A percentile compares a stretch with the other conserved stretches of the same genome.
These are phyloP conservation scores for Eucalyptus pumila DNA, from an alignment of 345 rosid species.

Conservation along the genomic window DNA sequence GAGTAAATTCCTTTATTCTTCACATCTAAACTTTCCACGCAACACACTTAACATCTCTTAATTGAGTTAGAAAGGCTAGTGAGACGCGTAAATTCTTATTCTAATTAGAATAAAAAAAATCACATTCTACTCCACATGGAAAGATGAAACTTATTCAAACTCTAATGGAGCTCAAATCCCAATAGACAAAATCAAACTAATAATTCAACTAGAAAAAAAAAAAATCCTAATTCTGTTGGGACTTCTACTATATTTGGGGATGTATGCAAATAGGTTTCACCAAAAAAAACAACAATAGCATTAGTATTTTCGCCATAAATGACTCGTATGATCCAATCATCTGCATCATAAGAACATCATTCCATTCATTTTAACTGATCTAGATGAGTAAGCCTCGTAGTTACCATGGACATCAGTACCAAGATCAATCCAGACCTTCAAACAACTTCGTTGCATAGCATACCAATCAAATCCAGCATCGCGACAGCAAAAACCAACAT, in stretches of 20 bases:
- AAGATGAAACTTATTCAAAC: neutral
- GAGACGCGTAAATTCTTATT: neutral
- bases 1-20: neutral
- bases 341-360: neutral
- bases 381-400: neutral
- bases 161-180: neutral
- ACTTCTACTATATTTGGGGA: neutral
- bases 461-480: neutral
- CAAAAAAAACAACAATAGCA: neutral
- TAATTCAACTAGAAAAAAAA: neutral
- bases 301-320: neutral
- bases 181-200: neutral
- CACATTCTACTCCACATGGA: neutral
- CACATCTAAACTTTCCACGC: neutral
- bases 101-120: neutral
- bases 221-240: neutral
- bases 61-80: neutral
- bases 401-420: neutral
- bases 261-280: neutral
- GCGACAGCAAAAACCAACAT: neutral
- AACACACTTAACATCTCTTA: neutral
- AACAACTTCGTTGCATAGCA: neutral
- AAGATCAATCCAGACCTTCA: neutral
- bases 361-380: neutral
- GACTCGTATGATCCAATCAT: neutral